Evolutionary conservation across 1,284 basidiomycete species (phyloP).

Genomic region (Puccinia coronata): DNA sequence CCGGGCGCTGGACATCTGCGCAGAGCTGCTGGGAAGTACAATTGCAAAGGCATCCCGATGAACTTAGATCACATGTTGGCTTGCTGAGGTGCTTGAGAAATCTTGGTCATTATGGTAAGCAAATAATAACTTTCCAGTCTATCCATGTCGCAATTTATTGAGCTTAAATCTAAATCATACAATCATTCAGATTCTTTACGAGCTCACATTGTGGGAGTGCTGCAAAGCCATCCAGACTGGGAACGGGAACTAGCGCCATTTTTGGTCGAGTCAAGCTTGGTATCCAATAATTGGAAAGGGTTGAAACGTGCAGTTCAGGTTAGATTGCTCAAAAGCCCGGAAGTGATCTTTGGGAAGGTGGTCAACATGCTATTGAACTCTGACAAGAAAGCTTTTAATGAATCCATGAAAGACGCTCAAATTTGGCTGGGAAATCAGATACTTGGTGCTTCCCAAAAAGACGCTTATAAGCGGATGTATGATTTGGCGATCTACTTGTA

Average conservation of each 20-base stretch:
- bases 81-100: conserved; percentile 88
- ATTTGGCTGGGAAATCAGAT: conserved; percentile 72
- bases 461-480: conserved; percentile 81
- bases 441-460: conserved; percentile 70
- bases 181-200: conserved; percentile 76
- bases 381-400: conserved; percentile 49
- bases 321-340: conserved; percentile 63
- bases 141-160: conserved; percentile 2
- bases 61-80: conserved; percentile 84
- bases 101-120: conserved; percentile 90
- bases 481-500: conserved; percentile 85
- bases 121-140: background rate
- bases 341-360: conserved; percentile 76
- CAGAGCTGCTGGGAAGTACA: conserved; percentile 99
- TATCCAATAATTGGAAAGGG: conserved; percentile 88
- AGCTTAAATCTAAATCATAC: background rate
- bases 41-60: conserved; percentile 84
- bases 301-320: conserved; percentile 66
- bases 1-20: conserved; percentile 94
- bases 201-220: conserved; percentile 91
- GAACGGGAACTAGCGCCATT: conserved; percentile 74
- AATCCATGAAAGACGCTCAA: conserved; percentile 43
- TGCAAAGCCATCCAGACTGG: conserved; percentile 81
- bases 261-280: conserved; percentile 91
- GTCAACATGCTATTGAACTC: conserved; percentile 75